Conservation (phyloP, 148 eudicot species). For the Diospyros lotus region DNA sequence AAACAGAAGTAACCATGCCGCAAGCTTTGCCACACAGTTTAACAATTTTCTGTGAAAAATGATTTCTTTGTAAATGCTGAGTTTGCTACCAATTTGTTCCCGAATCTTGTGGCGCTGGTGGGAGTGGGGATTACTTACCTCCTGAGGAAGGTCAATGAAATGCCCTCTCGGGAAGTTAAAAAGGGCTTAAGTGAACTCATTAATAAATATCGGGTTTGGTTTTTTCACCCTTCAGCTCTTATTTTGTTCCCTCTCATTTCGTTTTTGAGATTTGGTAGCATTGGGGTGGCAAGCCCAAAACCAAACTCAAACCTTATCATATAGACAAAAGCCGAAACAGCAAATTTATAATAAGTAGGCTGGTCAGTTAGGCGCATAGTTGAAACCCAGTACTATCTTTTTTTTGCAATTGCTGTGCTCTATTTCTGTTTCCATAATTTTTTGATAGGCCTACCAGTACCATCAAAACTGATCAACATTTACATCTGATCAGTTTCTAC, state of each 20-base stretch:
- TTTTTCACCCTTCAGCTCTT: background rate
- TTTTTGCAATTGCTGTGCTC: background rate
- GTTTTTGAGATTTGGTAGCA: background rate
- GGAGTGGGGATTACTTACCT: background rate
- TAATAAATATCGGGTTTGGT: background rate
- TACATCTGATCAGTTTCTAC: too few relatives aligned
- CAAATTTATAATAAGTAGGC: background rate
- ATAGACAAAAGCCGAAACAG: background rate
- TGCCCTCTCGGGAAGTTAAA: background rate
- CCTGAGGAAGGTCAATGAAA: background rate
- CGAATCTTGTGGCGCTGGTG: background rate
- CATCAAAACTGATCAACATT: too few relatives aligned
- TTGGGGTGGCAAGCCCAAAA: background rate
- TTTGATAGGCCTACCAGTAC: too few relatives aligned
- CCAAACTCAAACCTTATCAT: background rate
- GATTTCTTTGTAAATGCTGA: too few relatives aligned
- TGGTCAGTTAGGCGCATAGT: background rate
- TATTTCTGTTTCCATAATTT: background rate
- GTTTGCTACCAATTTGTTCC: background rate
- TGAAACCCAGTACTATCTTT: background rate
- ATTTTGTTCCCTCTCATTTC: background rate
- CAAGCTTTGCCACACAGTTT: background rate
- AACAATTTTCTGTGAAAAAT: too few relatives aligned
- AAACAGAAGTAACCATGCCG: background rate
- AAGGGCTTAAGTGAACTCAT: background rate